These are phyloP conservation scores for Oryza officinalis DNA, from an alignment of 176 grass and related monocot species.

Conservation along the genomic window DNA sequence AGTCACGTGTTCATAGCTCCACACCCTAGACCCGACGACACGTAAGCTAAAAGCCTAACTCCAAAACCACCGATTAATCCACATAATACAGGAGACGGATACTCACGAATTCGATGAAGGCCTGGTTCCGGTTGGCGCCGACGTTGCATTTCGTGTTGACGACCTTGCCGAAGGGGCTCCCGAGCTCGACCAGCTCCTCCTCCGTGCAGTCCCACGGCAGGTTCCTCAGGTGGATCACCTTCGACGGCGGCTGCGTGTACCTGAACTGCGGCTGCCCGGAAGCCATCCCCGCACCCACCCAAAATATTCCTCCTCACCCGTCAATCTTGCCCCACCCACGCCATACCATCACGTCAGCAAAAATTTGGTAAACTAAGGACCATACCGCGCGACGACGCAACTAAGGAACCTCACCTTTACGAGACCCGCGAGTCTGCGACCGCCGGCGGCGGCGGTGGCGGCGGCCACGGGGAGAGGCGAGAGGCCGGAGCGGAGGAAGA, in stretches of 20 bases:
- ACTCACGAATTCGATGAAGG: constrained; percentile 95
- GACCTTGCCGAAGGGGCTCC: constrained; percentile 87
- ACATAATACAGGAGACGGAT: not conserved
- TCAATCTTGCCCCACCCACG: not conserved
- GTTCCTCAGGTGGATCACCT: constrained; percentile 93
- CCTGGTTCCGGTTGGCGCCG: constrained; percentile 89
- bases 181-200: constrained; percentile 89
- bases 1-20: not conserved
- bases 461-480: not conserved
- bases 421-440: not conserved
- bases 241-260: constrained; percentile 86
- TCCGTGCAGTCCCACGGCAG: constrained; percentile 87
- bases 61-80: not conserved
- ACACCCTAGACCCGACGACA: not conserved
- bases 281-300: constrained; percentile 49
- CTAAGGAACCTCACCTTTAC: constrained; percentile 22
- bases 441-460: not conserved
- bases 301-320: not conserved
- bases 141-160: constrained; percentile 97
- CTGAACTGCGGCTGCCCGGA: constrained; percentile 84
- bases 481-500: constrained; percentile 31
- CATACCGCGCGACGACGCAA: not conserved
- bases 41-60: not conserved
- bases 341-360: constrained; percentile 24
- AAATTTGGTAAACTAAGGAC: not conserved